These are phyloP conservation scores for Beauveria sp. DNA, from an alignment of 2,329 filamentous ascomycete genomes.

Conservation along the genomic window DNA sequence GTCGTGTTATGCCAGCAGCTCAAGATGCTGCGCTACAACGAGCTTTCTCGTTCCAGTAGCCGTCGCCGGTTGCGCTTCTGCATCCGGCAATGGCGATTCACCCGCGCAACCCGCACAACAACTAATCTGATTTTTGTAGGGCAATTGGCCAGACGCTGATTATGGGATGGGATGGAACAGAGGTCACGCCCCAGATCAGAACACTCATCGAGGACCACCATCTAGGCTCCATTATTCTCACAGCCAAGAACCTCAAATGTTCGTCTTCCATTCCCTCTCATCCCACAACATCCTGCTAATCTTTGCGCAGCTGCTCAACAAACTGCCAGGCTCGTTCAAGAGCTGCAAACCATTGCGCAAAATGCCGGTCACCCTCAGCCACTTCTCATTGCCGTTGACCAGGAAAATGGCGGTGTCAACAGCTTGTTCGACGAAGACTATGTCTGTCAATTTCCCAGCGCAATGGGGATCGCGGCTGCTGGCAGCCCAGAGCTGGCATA, in stretches of 20 bases:
- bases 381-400: constrained; percentile 83
- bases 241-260: constrained; percentile 83
- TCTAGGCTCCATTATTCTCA: constrained; percentile 78
- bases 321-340: constrained; percentile 78
- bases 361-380: constrained; percentile 85
- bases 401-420: constrained; percentile 97
- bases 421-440: constrained; percentile 93
- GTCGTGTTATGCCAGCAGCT: neutral
- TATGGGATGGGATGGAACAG: constrained; percentile 80
- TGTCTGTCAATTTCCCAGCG: constrained; percentile 92
- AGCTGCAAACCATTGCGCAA: constrained; percentile 86
- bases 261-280: constrained; percentile 20
- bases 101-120: neutral
- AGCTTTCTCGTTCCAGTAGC: neutral
- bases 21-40: neutral
- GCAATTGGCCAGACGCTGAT: constrained; percentile 70
- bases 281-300: constrained; percentile 15
- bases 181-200: constrained; percentile 75
- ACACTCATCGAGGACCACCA: constrained; percentile 77
- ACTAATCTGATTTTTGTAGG: constrained; percentile 29
- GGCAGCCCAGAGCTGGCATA: constrained; percentile 80
- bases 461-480: constrained; percentile 93
- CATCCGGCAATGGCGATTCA: neutral
- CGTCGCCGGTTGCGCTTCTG: neutral
- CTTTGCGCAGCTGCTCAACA: constrained; percentile 70